These are phyloP conservation scores for Arxiozyma slooffiae DNA, from an alignment of 1,139 yeast species.

Conservation along the genomic window DNA sequence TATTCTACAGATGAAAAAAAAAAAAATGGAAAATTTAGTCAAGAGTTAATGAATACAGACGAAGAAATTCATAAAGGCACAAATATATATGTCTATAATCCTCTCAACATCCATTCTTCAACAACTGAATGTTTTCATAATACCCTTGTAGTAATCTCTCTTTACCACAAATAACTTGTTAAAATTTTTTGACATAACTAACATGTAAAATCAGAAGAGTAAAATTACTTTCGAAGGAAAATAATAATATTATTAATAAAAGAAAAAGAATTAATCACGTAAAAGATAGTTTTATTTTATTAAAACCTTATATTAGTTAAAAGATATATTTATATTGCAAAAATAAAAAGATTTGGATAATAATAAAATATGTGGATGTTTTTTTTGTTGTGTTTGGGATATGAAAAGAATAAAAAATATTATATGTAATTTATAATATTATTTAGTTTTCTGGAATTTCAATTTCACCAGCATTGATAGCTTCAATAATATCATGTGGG, in stretches of 20 bases:
- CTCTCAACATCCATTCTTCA: background rate
- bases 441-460: constrained; percentile 85
- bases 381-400: constrained; percentile 3
- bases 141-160: background rate
- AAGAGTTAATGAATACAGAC: background rate
- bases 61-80: background rate
- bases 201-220: background rate
- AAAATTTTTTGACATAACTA: background rate
- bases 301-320: constrained; percentile 12
- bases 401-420: constrained; percentile 8
- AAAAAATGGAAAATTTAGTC: background rate
- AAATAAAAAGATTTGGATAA: constrained; percentile 3
- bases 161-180: background rate
- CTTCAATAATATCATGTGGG: constrained; percentile 98
- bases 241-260: background rate
- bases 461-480: constrained; percentile 95
- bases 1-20: too few species aligned
- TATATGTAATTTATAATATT: constrained; percentile 9
- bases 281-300: constrained; percentile 15
- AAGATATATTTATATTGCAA: constrained; percentile 5
- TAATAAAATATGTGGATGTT: constrained; percentile 1
- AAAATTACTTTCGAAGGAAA: background rate
- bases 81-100: background rate
- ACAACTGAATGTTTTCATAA: background rate
- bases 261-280: constrained; percentile 13